Percentiles rank a stretch among this genome's conserved stretches.
phyloP scores from a whole-genome alignment of 148 eudicot genomes.

The Pouteria glomerata region DNA sequence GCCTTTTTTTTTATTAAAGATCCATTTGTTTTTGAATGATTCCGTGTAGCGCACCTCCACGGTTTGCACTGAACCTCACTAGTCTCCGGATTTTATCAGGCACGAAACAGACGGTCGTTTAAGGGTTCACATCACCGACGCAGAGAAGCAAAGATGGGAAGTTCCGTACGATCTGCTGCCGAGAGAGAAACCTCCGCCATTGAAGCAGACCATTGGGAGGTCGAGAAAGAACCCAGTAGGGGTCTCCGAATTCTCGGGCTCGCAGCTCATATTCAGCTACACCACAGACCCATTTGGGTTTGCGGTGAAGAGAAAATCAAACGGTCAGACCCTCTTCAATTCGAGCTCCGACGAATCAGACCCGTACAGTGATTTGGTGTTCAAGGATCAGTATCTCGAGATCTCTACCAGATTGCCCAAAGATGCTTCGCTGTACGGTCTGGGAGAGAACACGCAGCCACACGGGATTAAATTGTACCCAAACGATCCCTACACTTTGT shows the following conservation, averaged over 20 bases:
- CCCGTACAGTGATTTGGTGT: constrained; percentile 51
- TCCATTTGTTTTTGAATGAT: not conserved
- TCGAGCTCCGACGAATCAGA: constrained; percentile 39
- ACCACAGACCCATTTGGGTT: constrained; percentile 69
- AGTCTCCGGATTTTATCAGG: constrained; percentile 32
- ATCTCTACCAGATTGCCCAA: constrained; percentile 67
- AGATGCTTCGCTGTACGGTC: constrained; percentile 75
- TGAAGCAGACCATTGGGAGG: constrained; percentile 30
- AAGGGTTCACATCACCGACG: constrained; percentile 82
- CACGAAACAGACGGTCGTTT: constrained; percentile 74
- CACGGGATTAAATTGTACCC: constrained; percentile 81
- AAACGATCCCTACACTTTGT: constrained; percentile 80
- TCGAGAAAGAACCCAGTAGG: constrained; percentile 45
- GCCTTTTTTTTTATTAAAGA: not conserved
- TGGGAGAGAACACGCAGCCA: constrained; percentile 86
- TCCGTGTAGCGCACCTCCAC: not conserved
- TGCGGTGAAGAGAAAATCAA: constrained; percentile 63
- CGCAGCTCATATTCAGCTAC: constrained; percentile 56
- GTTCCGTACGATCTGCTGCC: constrained; percentile 83
- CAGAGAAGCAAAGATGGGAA: constrained; percentile 82
- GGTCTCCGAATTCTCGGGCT: constrained; percentile 37
- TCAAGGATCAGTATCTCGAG: constrained; percentile 87
- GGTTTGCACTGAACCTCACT: not conserved
- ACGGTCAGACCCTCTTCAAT: constrained; percentile 71
- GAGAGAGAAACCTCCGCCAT: constrained; percentile 54